These are phyloP conservation scores for Cytospora chrysosperma DNA, from an alignment of 2,329 filamentous ascomycete genomes.

Conservation along the genomic window DNA sequence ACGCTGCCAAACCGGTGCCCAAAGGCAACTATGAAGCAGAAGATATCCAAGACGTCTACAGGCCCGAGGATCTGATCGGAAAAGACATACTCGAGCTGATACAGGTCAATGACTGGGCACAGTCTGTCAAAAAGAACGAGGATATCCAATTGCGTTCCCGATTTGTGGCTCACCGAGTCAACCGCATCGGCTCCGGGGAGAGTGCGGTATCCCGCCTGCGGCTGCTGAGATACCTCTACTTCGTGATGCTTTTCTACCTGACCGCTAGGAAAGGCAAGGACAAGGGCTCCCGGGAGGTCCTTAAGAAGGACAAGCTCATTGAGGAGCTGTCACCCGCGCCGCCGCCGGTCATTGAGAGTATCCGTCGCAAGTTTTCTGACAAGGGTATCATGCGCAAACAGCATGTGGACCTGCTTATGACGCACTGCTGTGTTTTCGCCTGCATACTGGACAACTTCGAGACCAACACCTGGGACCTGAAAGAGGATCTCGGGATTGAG, in stretches of 20 bases:
- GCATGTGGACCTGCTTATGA: slow-evolving; percentile 69
- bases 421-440: slow-evolving; percentile 69
- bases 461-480: slow-evolving; percentile 67
- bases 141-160: slow-evolving; percentile 57
- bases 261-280: slow-evolving; percentile 46
- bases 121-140: slow-evolving; percentile 59
- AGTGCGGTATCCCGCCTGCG: slow-evolving; percentile 54
- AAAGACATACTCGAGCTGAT: slow-evolving; percentile 65
- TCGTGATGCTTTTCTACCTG: slow-evolving; percentile 55
- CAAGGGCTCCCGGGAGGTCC: slow-evolving; percentile 51
- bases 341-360: slow-evolving; percentile 62
- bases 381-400: slow-evolving; percentile 66
- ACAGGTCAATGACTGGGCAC: slow-evolving; percentile 72
- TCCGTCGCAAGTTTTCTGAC: slow-evolving; percentile 68
- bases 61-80: slow-evolving; percentile 64
- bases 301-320: slow-evolving; percentile 60
- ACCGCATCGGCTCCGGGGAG: slow-evolving; percentile 51
- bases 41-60: slow-evolving; percentile 71
- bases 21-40: slow-evolving; percentile 65
- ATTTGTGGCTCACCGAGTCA: slow-evolving; percentile 65
- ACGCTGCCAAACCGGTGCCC: slow-evolving; percentile 71
- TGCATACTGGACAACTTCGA: slow-evolving; percentile 72
- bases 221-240: slow-evolving; percentile 59
- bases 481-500: slow-evolving; percentile 70
- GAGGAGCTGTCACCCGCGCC: slow-evolving; percentile 57